Conservation (phyloP, 495 filamentous ascomycete species). For the Xanthoparmelia taractica region DNA sequence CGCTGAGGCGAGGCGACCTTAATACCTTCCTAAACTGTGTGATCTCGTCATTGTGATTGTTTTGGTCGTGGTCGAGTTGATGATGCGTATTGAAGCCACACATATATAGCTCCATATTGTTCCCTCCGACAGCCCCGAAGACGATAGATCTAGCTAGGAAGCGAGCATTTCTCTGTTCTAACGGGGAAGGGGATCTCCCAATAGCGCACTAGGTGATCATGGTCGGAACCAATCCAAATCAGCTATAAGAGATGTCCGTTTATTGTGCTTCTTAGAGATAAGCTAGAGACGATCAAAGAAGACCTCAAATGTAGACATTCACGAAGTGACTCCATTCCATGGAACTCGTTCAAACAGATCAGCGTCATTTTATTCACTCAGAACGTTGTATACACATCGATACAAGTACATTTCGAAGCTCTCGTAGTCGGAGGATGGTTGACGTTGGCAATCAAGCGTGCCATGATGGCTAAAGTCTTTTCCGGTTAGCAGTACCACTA, state of each 20-base stretch:
- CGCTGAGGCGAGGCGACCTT: slow-evolving; percentile 1
- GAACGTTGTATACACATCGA: not conserved
- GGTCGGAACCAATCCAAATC: not conserved
- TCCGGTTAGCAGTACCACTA: too few species aligned
- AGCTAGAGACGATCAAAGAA: not conserved
- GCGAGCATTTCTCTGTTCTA: not conserved
- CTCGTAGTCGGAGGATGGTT: not conserved
- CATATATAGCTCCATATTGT: slow-evolving; percentile 18
- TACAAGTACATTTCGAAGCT: not conserved
- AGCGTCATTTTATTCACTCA: not conserved
- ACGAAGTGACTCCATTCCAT: not conserved
- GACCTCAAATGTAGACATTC: not conserved
- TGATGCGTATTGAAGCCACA: slow-evolving; percentile 25
- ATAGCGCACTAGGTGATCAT: not conserved
- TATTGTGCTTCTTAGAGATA: not conserved
- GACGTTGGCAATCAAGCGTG: too few species aligned
- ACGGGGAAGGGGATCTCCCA: not conserved
- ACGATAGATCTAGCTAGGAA: not conserved
- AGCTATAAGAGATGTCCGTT: not conserved
- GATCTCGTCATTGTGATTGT: slow-evolving; percentile 7
- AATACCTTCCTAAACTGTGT: not conserved
- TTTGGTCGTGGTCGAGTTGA: slow-evolving; percentile 14
- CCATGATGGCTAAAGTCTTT: too few species aligned
- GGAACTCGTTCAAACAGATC: not conserved
- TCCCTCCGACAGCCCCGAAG: not conserved